Percentiles rank a stretch among this genome's conserved stretches.
These are phyloP conservation scores for Centaurea solstitialis DNA, from an alignment of 129 eudicot genomes.

Conservation along the genomic window DNA sequence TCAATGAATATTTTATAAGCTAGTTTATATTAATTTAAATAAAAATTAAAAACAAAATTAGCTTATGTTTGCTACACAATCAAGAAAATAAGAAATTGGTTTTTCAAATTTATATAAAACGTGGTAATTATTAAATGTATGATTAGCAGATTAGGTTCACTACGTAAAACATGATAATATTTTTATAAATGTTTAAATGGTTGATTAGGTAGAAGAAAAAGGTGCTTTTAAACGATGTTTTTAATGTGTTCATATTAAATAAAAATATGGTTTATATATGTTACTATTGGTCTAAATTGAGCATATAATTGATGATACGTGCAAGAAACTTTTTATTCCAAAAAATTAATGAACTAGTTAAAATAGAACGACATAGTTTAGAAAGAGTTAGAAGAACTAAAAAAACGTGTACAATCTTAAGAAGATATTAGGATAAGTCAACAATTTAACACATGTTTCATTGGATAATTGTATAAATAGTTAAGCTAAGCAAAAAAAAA, in stretches of 20 bases:
- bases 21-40: too few relatives aligned
- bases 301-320: neutral
- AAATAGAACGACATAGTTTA: too few relatives aligned
- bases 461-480: neutral
- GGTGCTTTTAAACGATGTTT: neutral
- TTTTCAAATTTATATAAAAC: neutral
- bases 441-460: neutral
- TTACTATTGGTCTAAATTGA: neutral
- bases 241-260: neutral
- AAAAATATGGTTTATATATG: neutral
- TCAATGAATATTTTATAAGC: too few relatives aligned
- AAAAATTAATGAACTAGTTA: neutral
- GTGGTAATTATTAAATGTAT: neutral
- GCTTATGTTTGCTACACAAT: too few relatives aligned
- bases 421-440: neutral
- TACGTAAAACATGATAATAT: neutral
- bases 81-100: too few relatives aligned
- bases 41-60: too few relatives aligned
- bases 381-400: neutral
- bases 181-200: neutral
- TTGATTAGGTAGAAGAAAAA: neutral
- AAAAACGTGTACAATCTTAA: neutral
- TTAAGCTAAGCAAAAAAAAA: neutral
- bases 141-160: neutral
- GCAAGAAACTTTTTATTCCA: neutral